phyloP scores from a whole-genome alignment of 2,329 filamentous ascomycete species.

The Aspergillus quadrilineatus region DNA sequence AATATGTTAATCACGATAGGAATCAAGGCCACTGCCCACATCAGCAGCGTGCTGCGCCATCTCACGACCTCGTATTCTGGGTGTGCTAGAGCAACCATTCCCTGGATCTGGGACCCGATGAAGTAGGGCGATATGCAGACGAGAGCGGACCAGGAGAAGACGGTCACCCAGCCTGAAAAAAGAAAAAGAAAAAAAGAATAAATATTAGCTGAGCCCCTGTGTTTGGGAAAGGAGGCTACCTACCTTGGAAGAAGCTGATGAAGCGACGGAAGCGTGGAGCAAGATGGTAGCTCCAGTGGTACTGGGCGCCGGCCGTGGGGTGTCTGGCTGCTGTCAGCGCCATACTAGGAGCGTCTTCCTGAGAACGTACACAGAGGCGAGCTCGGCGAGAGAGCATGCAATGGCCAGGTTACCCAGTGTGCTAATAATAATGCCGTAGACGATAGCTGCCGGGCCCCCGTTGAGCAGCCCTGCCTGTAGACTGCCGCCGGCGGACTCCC shows the following conservation, averaged over 20 bases:
- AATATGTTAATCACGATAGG: slow-evolving; percentile 54
- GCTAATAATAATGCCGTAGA: slow-evolving; percentile 36
- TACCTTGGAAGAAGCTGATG: slow-evolving; percentile 26
- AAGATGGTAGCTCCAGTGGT: slow-evolving; percentile 37
- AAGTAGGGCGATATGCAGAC: slow-evolving; percentile 28
- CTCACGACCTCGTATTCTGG: slow-evolving; percentile 24
- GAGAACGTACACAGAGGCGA: slow-evolving; percentile 36
- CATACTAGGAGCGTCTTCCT: too few relatives aligned
- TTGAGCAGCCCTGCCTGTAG: slow-evolving; percentile 29
- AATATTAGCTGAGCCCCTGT: neutral
- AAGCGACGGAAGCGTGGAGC: slow-evolving; percentile 23
- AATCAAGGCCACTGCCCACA: slow-evolving; percentile 50
- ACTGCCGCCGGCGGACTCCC: slow-evolving; percentile 34
- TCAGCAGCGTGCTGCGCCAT: slow-evolving; percentile 48
- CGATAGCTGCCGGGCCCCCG: slow-evolving; percentile 34
- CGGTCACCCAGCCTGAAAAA: slow-evolving; percentile 18
- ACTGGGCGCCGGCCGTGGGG: slow-evolving; percentile 32
- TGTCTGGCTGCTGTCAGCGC: slow-evolving; percentile 21
- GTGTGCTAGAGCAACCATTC: slow-evolving; percentile 31
- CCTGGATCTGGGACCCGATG: slow-evolving; percentile 36
- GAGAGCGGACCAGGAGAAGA: slow-evolving; percentile 31
- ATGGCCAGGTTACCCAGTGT: slow-evolving; percentile 34
- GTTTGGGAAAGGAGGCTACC: neutral
- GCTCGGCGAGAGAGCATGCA: slow-evolving; percentile 38
- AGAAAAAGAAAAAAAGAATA: neutral